These are phyloP conservation scores for Acanthamoeba royreba DNA, from an alignment of 208 protist species.

Conservation along the genomic window DNA sequence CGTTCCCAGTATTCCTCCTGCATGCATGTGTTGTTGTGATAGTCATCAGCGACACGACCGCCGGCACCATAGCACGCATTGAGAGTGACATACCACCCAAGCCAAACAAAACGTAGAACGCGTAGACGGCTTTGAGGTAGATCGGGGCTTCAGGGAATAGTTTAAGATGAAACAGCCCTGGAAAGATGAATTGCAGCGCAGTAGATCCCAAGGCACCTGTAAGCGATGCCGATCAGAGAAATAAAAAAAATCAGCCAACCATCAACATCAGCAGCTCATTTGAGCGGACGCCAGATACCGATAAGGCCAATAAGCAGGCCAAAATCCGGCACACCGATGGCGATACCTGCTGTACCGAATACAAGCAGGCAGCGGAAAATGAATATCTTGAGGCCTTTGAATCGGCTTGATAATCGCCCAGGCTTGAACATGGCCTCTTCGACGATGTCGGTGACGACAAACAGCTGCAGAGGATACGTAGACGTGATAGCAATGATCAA, in stretches of 20 bases:
- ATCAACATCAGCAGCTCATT: too few relatives aligned
- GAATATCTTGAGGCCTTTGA: neutral
- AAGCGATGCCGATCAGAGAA: neutral
- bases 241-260: too few relatives aligned
- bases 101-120: slow-evolving; percentile 27
- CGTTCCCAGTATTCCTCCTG: neutral
- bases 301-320: slow-evolving; percentile 48
- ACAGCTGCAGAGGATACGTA: slow-evolving; percentile 46
- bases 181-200: slow-evolving; percentile 41
- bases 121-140: neutral
- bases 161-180: neutral
- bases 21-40: too few relatives aligned
- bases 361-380: slow-evolving; percentile 31
- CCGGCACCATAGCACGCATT: too few relatives aligned
- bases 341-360: neutral
- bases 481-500: slow-evolving; percentile 19
- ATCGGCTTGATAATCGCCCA: neutral
- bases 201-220: slow-evolving; percentile 4
- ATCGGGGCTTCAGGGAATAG: slow-evolving; percentile 23
- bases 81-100: neutral
- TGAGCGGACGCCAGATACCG: too few relatives aligned
- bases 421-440: slow-evolving; percentile 47
- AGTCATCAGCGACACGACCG: too few relatives aligned
- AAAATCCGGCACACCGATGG: slow-evolving; percentile 42
- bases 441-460: slow-evolving; percentile 47